Evolutionary conservation across 306 rosid genomes (phyloP).

Genomic region (Trichosanthes cucumerina): DNA sequence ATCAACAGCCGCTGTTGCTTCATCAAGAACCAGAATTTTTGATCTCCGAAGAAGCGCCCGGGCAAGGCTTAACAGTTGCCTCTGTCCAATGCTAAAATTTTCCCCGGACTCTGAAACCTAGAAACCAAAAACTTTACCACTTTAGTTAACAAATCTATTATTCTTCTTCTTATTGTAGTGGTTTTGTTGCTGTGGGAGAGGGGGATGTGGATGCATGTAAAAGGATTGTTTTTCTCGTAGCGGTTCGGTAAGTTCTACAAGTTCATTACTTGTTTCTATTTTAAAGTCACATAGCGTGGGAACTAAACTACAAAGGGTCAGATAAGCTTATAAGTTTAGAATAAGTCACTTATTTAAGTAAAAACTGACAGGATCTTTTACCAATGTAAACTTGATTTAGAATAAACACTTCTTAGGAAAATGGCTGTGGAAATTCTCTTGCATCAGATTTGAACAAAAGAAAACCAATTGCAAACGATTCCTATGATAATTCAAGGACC

Average conservation of each 20-base stretch:
- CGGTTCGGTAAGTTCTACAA: neutral
- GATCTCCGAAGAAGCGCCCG: slow-evolving; percentile 77
- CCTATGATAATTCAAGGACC: neutral
- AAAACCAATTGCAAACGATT: neutral
- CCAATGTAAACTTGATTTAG: neutral
- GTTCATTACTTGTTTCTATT: too few species aligned
- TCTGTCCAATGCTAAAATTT: slow-evolving; percentile 88
- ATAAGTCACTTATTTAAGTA: neutral
- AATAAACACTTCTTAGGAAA: neutral
- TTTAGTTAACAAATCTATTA: neutral
- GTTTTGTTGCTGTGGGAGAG: neutral
- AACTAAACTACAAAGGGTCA: too few species aligned
- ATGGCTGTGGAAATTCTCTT: neutral
- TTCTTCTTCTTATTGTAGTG: neutral
- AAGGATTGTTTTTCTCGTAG: too few species aligned
- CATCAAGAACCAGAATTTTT: slow-evolving; percentile 79
- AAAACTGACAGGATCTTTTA: neutral
- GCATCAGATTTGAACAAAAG: neutral
- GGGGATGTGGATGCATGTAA: neutral
- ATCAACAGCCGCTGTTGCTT: slow-evolving; percentile 95
- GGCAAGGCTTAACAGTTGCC: slow-evolving; percentile 79
- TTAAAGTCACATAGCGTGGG: too few species aligned
- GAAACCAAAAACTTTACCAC: neutral
- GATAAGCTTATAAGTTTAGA: too few species aligned
- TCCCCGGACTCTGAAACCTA: slow-evolving; percentile 92